Conservation (phyloP, 805 yeast species). For the Monosporozyma siamensis region DNA sequence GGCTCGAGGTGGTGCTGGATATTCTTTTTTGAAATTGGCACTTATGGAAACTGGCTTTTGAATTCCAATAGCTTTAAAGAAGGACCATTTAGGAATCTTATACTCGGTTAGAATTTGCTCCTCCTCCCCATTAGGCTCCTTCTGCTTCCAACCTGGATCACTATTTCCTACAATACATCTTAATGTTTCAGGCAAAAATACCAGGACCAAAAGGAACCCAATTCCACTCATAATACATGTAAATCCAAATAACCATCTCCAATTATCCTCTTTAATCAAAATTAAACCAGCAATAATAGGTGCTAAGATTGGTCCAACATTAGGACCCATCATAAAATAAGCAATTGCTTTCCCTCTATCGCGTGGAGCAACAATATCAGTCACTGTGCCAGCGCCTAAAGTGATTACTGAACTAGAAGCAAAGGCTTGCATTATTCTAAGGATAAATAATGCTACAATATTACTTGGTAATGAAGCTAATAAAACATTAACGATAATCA, state of each 20-base stretch:
- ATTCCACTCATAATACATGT: conserved; percentile 58
- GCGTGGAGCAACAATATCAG: conserved; percentile 59
- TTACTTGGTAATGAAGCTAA: conserved; percentile 55
- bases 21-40: conserved; percentile 20
- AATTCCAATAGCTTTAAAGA: conserved; percentile 20
- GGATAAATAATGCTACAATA: conserved; percentile 57
- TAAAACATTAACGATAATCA: conserved; percentile 53
- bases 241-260: conserved; percentile 80
- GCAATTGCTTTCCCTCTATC: conserved; percentile 79
- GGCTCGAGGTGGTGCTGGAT: conserved; percentile 41
- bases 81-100: conserved; percentile 8
- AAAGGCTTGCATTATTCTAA: conserved; percentile 64
- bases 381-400: conserved; percentile 84
- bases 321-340: conserved; percentile 75
- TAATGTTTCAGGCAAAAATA: conserved; percentile 72
- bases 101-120: neutral
- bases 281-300: conserved; percentile 81
- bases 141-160: conserved; percentile 26
- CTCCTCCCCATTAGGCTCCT: neutral
- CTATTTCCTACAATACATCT: conserved; percentile 52
- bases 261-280: conserved; percentile 56
- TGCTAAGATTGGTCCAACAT: conserved; percentile 76
- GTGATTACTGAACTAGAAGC: conserved; percentile 86
- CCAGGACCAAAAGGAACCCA: conserved; percentile 41
- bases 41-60: conserved; percentile 21